Percentiles rank a stretch among this genome's conserved stretches.
phyloP scores from a whole-genome alignment of 164 flowering plant species.

The Tinospora cordifolia region DNA sequence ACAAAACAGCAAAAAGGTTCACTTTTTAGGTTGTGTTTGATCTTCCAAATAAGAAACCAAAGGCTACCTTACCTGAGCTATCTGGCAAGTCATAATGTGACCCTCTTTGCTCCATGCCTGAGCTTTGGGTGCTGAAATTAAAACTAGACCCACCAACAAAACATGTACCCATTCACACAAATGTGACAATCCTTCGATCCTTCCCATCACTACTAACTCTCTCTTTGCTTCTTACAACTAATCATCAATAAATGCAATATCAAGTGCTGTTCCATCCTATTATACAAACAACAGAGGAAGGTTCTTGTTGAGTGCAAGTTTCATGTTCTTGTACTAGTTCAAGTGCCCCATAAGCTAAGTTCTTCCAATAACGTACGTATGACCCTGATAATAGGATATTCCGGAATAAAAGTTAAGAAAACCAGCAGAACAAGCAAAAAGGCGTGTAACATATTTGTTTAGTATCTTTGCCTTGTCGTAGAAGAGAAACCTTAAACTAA shows the following conservation, averaged over 20 bases:
- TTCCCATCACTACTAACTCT: conserved; percentile 4
- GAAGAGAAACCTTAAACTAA: background rate
- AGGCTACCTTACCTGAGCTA: conserved; percentile 90
- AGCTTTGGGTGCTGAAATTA: conserved; percentile 27
- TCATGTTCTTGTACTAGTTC: conserved; percentile 16
- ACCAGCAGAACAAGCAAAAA: too few species aligned
- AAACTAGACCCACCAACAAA: conserved; percentile 26
- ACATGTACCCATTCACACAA: conserved; percentile 14
- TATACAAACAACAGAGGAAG: conserved; percentile 5
- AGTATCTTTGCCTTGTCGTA: conserved; percentile 9
- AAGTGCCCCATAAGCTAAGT: conserved; percentile 23
- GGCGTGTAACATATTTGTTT: background rate
- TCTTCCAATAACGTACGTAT: background rate
- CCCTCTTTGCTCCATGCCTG: conserved; percentile 96
- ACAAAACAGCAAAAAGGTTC: too few species aligned
- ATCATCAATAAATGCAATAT: too few species aligned
- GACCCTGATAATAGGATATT: background rate
- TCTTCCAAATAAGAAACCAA: too few species aligned
- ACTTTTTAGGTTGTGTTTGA: too few species aligned
- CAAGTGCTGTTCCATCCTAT: background rate
- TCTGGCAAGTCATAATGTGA: conserved; percentile 76
- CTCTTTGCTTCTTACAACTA: background rate
- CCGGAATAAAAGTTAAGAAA: background rate
- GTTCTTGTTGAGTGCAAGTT: conserved; percentile 46
- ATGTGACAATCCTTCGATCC: conserved; percentile 6